phyloP scores from a whole-genome alignment of 192 early-diverging fungal genomes.

The Mycoemilia scoparia region DNA sequence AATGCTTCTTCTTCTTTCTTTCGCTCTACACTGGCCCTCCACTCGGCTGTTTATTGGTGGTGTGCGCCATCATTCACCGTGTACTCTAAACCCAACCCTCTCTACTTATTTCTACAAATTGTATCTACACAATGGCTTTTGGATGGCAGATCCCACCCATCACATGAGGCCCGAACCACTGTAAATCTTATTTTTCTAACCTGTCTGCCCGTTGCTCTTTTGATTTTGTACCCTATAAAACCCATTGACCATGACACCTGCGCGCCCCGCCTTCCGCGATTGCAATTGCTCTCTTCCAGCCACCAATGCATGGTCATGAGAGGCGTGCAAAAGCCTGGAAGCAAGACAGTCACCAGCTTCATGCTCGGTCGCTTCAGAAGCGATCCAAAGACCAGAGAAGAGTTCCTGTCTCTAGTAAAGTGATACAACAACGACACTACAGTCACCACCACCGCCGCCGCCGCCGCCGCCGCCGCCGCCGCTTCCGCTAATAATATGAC shows the following conservation, averaged over 20 bases:
- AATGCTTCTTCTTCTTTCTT: conserved; percentile 3
- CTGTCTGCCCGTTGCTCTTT: background rate
- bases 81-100: too few relatives aligned
- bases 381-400: conserved; percentile 83
- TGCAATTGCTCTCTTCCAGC: too few relatives aligned
- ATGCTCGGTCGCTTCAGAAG: conserved; percentile 90
- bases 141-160: too few relatives aligned
- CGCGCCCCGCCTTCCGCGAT: too few relatives aligned
- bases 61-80: too few relatives aligned
- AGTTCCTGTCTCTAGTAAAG: conserved; percentile 74
- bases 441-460: conserved; percentile 10
- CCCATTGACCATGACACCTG: too few relatives aligned
- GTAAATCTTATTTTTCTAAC: background rate
- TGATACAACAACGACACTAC: conserved; percentile 1
- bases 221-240: conserved; percentile 7
- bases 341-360: conserved; percentile 78
- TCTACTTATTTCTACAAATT: too few relatives aligned
- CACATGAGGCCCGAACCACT: too few relatives aligned
- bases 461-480: conserved; percentile 6
- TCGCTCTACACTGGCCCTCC: too few relatives aligned
- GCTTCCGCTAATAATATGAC: conserved; percentile 6
- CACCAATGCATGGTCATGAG: conserved; percentile 98
- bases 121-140: too few relatives aligned
- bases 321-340: conserved; percentile 94
- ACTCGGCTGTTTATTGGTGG: too few relatives aligned